These are phyloP conservation scores for Capronia epimyces DNA, from an alignment of 2,329 filamentous ascomycete genomes.

Conservation along the genomic window DNA sequence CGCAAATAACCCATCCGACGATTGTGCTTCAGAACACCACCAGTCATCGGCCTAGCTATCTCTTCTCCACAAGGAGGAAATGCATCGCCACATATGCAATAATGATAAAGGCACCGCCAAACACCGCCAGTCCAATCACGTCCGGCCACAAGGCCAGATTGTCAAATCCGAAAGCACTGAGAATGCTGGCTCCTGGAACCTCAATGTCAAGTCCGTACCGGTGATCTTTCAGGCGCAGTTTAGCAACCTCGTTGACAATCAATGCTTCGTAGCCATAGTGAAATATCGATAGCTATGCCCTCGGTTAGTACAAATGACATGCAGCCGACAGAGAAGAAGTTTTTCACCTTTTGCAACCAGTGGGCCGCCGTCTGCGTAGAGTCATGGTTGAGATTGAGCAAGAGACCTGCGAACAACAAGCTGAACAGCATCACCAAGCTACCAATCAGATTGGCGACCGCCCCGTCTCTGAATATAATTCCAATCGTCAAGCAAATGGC, in stretches of 20 bases:
- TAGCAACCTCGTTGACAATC: slow-evolving; percentile 93
- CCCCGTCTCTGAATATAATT: slow-evolving; percentile 84
- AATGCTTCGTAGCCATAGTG: slow-evolving; percentile 95
- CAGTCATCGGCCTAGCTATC: slow-evolving; percentile 42
- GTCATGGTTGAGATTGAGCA: slow-evolving; percentile 67
- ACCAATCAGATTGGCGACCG: slow-evolving; percentile 88
- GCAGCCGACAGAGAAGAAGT: neutral
- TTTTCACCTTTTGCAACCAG: slow-evolving; percentile 74
- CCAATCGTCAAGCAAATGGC: slow-evolving; percentile 94
- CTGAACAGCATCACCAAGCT: slow-evolving; percentile 97
- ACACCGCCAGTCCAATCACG: slow-evolving; percentile 71
- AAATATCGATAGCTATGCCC: slow-evolving; percentile 74
- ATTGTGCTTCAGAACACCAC: neutral
- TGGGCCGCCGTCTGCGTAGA: slow-evolving; percentile 79
- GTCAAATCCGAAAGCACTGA: slow-evolving; percentile 92
- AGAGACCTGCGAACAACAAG: slow-evolving; percentile 83
- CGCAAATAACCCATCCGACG: neutral
- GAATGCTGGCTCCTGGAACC: slow-evolving; percentile 85
- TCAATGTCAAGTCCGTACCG: slow-evolving; percentile 97
- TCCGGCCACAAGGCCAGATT: slow-evolving; percentile 82
- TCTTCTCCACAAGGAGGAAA: slow-evolving; percentile 81
- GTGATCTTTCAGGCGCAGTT: slow-evolving; percentile 81
- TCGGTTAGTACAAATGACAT: slow-evolving; percentile 30
- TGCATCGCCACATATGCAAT: slow-evolving; percentile 92
- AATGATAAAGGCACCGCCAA: slow-evolving; percentile 76